Percentiles rank a stretch among this genome's conserved stretches.
These are phyloP conservation scores for Lasiodiplodia theobromae DNA, from an alignment of 2,329 filamentous ascomycete genomes.

Conservation along the genomic window DNA sequence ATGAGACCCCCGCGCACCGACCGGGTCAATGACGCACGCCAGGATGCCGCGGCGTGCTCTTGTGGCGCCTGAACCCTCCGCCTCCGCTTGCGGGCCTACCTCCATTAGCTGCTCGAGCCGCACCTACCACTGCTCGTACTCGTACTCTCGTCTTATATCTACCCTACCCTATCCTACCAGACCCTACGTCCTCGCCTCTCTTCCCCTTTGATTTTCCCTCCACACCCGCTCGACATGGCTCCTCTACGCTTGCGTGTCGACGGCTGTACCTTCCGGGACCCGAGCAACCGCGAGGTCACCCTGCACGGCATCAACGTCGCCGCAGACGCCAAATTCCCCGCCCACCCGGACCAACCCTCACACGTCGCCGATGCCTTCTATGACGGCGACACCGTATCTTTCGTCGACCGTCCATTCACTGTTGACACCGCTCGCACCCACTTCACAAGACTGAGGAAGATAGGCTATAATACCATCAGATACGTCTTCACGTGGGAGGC, in stretches of 20 bases:
- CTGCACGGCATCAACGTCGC: constrained; percentile 94
- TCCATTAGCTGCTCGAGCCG: constrained; percentile 10
- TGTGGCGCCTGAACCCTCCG: constrained; percentile 18
- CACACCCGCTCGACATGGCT: constrained; percentile 62
- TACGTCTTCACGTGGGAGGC: constrained; percentile 99
- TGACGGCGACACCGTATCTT: constrained; percentile 89
- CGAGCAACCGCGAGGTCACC: constrained; percentile 81
- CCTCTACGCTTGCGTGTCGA: constrained; percentile 82
- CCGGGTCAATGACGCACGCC: constrained; percentile 13
- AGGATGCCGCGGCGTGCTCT: not conserved
- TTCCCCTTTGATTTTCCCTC: constrained; percentile 21
- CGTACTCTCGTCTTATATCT: constrained; percentile 22
- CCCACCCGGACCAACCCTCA: constrained; percentile 79
- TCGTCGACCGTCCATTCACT: constrained; percentile 84
- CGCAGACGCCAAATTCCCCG: constrained; percentile 88
- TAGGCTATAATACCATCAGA: constrained; percentile 94
- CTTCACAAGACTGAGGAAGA: constrained; percentile 83
- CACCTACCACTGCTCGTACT: constrained; percentile 18
- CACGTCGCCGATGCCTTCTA: constrained; percentile 83
- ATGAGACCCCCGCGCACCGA: not conserved
- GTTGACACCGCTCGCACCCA: constrained; percentile 83
- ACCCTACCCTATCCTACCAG: not conserved
- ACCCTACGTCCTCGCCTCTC: constrained; percentile 14
- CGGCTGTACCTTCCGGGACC: constrained; percentile 83
- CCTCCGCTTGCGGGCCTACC: constrained; percentile 18